Evolutionary conservation across 1,139 yeast species (phyloP), one percentile per base, ranked within the genome.

Genomic region (Kluyveromyces sp.): DNA sequence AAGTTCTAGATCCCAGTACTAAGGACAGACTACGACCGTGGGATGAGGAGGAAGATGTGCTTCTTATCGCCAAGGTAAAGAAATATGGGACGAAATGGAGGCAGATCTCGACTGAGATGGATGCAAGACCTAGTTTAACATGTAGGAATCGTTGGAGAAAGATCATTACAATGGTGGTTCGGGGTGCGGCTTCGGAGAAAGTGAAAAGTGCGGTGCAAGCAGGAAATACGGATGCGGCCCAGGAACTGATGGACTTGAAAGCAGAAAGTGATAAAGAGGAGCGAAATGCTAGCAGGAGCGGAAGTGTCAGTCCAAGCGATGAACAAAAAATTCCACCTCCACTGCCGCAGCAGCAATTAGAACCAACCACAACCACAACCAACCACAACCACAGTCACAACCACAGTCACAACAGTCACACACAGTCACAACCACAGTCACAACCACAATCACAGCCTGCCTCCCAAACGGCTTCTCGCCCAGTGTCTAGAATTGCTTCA

Each of bases 81-180:
- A 63, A 66, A 31, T 77, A 81, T 60, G 97, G 97, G n/a, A 86
- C 96, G 0, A 84, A 85, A 63, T 90, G 97, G 97, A 75, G 95
- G 55, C 79, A 84, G 1, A 84, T 90, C 3, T 79, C 95, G 2
- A 63, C 69, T 42, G 81, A 78, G 43, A 78, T 90, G 72, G 75
- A 77, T 39, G 85, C 92, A 42, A 70, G 97, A 47, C 95, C 97
- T 1, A 83, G 95, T 49, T 72, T 90, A 48, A 88, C 96, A 0
- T 89, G 97, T 61, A 72, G 97, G 51, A 90, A 90, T 65, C 73
- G 96, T 50, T 90, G 96, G 96, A 74, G 97, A 54, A 87, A 86
- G 59, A 76, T 90, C 40, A 83, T 85, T 41, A 81, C 94, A 0
- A 81, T 81, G 54, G 84, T 83, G 7, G 88, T 81, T 1, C 67